These are phyloP conservation scores for Bruguiera sexangula DNA, from an alignment of 345 rosid species.

Conservation along the genomic window DNA sequence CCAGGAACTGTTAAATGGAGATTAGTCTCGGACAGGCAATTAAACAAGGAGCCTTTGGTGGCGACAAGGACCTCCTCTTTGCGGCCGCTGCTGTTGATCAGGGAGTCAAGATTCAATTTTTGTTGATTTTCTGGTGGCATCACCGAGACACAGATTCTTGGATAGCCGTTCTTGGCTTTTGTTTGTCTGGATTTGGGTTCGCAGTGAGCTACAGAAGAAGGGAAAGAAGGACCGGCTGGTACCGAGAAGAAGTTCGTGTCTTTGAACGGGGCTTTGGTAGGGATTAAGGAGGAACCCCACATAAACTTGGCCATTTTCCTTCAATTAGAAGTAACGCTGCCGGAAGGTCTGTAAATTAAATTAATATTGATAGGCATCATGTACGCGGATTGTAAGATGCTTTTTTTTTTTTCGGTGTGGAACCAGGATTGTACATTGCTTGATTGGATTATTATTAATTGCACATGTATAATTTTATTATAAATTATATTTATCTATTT, in stretches of 20 bases:
- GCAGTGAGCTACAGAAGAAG: not conserved
- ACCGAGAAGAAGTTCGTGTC: not conserved
- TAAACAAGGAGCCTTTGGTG: conserved; percentile 49
- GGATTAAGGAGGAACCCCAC: conserved; percentile 11
- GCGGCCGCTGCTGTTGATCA: conserved; percentile 32
- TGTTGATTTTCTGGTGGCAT: conserved; percentile 6
- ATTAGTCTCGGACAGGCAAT: conserved; percentile 75
- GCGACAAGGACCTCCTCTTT: conserved; percentile 58
- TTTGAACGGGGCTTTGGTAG: conserved; percentile 12
- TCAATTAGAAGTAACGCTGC: not conserved
- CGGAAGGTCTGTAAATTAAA: too few species aligned
- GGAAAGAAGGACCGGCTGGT: not conserved
- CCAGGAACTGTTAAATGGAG: conserved; percentile 75
- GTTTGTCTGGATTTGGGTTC: conserved; percentile 6
- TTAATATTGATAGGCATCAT: too few species aligned
- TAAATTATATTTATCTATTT: too few species aligned
- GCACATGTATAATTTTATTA: too few species aligned
- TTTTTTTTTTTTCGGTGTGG: too few species aligned
- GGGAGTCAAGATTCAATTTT: conserved; percentile 16
- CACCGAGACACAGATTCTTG: conserved; percentile 7
- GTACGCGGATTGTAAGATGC: too few species aligned
- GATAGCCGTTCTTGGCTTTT: not conserved
- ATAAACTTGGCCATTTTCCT: conserved; percentile 5
- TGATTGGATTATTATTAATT: too few species aligned
- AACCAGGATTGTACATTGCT: too few species aligned